A percentile compares a stretch with the other conserved stretches of the same genome.
Conservation (phyloP, 345 rosid genomes). For the Linum usitatissimum region DNA sequence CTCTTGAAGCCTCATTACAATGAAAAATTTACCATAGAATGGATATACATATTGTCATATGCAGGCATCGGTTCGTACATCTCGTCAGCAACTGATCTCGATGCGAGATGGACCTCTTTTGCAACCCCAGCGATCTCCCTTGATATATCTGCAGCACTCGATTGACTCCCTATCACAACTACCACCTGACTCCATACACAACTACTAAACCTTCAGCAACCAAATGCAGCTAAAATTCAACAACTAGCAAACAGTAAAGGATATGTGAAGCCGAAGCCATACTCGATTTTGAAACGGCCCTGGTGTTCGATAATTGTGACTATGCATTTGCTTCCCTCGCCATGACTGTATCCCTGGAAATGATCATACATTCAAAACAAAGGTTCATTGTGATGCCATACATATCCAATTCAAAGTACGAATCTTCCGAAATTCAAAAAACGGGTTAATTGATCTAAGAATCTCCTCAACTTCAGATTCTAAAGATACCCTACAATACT, state of each 20-base stretch:
- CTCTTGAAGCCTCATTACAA: background rate
- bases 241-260: background rate
- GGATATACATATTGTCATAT: slow-evolving; percentile 51
- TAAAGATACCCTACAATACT: background rate
- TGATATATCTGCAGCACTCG: slow-evolving; percentile 65
- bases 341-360: slow-evolving; percentile 54
- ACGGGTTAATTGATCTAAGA: too few relatives aligned
- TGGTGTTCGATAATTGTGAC: slow-evolving; percentile 69
- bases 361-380: background rate
- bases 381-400: background rate
- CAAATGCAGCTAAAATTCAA: background rate
- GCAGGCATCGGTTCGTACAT: slow-evolving; percentile 33
- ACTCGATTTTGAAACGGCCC: slow-evolving; percentile 59
- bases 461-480: background rate
- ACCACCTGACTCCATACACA: slow-evolving; percentile 34
- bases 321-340: slow-evolving; percentile 89
- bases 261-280: background rate
- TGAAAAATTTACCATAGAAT: slow-evolving; percentile 57
- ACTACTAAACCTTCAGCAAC: background rate
- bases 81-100: slow-evolving; percentile 41
- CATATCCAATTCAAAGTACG: background rate
- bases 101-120: slow-evolving; percentile 72
- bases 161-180: slow-evolving; percentile 55
- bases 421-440: too few relatives aligned
- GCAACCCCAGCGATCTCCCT: slow-evolving; percentile 56